Percentiles rank a stretch among this genome's conserved stretches.
These are phyloP conservation scores for Trichoderma hamatum DNA, from an alignment of 2,329 filamentous ascomycete genomes.

Conservation along the genomic window DNA sequence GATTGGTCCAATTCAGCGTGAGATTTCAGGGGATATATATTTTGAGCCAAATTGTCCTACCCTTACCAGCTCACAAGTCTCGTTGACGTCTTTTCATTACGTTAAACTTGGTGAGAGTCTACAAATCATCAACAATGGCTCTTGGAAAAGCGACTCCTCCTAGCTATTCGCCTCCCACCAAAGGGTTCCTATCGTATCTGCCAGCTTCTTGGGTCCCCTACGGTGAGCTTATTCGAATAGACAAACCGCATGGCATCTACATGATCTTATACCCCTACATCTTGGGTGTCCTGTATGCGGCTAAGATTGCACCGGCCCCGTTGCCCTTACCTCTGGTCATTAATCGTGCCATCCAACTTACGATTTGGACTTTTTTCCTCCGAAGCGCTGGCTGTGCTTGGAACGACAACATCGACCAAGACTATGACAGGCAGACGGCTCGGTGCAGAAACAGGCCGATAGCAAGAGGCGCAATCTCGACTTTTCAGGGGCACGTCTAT, in stretches of 20 bases:
- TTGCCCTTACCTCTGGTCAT: slow-evolving; percentile 31
- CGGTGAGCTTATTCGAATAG: slow-evolving; percentile 55
- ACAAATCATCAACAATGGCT: not conserved
- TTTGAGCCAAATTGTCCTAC: not conserved
- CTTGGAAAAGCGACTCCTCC: not conserved
- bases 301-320: slow-evolving; percentile 44
- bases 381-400: slow-evolving; percentile 56
- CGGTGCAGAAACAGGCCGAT: slow-evolving; percentile 56
- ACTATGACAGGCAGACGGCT: slow-evolving; percentile 55
- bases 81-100: too few species aligned
- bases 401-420: slow-evolving; percentile 59
- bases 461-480: slow-evolving; percentile 53
- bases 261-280: slow-evolving; percentile 56
- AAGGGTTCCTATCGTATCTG: slow-evolving; percentile 48
- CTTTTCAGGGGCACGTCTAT: slow-evolving; percentile 43
- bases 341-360: slow-evolving; percentile 42
- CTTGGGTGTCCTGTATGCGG: slow-evolving; percentile 49
- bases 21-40: not conserved
- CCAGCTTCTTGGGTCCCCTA: slow-evolving; percentile 57
- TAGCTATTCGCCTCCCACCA: slow-evolving; percentile 48
- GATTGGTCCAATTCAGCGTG: not conserved
- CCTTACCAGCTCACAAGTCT: not conserved
- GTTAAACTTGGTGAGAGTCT: not conserved
- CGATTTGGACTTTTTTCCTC: slow-evolving; percentile 50
- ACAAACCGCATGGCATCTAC: slow-evolving; percentile 55